Conservation (phyloP, 2,329 filamentous ascomycete genomes). For the Colletotrichum plurivorum region DNA sequence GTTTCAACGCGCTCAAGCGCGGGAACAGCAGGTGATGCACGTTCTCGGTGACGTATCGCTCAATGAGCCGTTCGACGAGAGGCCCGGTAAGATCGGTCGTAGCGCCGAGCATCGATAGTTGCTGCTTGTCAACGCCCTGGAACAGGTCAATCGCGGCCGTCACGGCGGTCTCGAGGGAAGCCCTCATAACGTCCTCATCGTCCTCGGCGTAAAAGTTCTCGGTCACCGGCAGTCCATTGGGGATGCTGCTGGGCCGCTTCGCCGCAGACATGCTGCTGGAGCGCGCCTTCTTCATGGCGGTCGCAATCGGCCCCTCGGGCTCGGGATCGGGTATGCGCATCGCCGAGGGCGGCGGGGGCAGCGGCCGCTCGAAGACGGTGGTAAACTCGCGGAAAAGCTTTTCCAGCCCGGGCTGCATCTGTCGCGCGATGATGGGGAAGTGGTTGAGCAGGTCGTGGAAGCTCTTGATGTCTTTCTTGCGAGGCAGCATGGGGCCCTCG, state of each 20-base stretch:
- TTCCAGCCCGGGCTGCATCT: constrained; percentile 95
- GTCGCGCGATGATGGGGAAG: constrained; percentile 95
- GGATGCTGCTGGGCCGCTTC: constrained; percentile 46
- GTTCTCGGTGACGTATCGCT: constrained; percentile 94
- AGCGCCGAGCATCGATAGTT: constrained; percentile 89
- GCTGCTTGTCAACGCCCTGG: constrained; percentile 94
- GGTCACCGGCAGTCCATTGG: constrained; percentile 63
- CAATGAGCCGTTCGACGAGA: constrained; percentile 92
- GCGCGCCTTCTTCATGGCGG: constrained; percentile 68
- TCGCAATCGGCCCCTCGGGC: constrained; percentile 69
- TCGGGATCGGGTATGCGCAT: constrained; percentile 70
- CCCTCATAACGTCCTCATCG: constrained; percentile 91
- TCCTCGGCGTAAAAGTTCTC: constrained; percentile 85
- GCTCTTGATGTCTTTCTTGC: constrained; percentile 91
- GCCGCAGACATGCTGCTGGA: constrained; percentile 62
- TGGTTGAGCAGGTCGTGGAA: constrained; percentile 92
- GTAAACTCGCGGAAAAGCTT: constrained; percentile 92
- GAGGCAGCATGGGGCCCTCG: constrained; percentile 64
- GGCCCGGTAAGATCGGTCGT: constrained; percentile 95
- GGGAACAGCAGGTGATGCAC: constrained; percentile 93
- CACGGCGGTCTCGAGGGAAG: constrained; percentile 90
- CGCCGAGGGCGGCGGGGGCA: constrained; percentile 81
- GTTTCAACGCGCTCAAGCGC: constrained; percentile 81
- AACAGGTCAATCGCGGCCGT: constrained; percentile 96
- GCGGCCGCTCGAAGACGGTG: constrained; percentile 85